These are phyloP conservation scores for Sarocladiaceae sp. DNA, from an alignment of 2,329 filamentous ascomycete genomes.

Conservation along the genomic window DNA sequence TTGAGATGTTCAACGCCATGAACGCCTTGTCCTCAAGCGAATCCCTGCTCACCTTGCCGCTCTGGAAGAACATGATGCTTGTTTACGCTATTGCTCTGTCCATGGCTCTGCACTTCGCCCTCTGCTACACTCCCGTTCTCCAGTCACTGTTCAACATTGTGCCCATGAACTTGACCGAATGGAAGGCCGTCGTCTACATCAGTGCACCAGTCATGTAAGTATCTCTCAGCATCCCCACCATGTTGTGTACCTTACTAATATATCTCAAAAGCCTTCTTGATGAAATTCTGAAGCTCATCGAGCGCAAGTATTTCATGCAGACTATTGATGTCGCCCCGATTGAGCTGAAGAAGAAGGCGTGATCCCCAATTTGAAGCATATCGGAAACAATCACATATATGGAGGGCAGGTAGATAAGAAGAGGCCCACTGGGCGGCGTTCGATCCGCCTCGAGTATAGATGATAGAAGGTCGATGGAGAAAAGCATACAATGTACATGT, in stretches of 20 bases:
- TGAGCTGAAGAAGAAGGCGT: constrained; percentile 47
- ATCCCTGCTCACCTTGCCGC: constrained; percentile 82
- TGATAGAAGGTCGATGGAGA: background rate
- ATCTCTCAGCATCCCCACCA: background rate
- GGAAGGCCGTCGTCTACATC: constrained; percentile 85
- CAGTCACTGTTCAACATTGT: constrained; percentile 88
- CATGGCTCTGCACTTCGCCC: constrained; percentile 91
- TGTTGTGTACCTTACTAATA: constrained; percentile 18
- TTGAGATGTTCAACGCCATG: constrained; percentile 99
- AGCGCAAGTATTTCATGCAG: constrained; percentile 63
- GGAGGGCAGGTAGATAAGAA: background rate
- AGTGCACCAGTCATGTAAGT: constrained; percentile 91
- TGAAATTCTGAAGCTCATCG: constrained; percentile 74
- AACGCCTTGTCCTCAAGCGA: constrained; percentile 96
- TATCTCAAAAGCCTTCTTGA: constrained; percentile 62
- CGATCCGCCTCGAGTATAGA: background rate
- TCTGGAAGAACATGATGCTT: constrained; percentile 99
- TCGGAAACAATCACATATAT: background rate
- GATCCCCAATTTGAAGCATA: background rate
- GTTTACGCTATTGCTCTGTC: constrained; percentile 90
- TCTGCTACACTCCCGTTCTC: constrained; percentile 87
- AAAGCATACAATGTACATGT: constrained; percentile 11
- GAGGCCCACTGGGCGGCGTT: background rate
- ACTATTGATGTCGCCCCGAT: constrained; percentile 34
- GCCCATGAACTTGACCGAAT: constrained; percentile 80